These are phyloP conservation scores for Botrytis aclada DNA, from an alignment of 2,329 filamentous ascomycete species.

Conservation along the genomic window DNA sequence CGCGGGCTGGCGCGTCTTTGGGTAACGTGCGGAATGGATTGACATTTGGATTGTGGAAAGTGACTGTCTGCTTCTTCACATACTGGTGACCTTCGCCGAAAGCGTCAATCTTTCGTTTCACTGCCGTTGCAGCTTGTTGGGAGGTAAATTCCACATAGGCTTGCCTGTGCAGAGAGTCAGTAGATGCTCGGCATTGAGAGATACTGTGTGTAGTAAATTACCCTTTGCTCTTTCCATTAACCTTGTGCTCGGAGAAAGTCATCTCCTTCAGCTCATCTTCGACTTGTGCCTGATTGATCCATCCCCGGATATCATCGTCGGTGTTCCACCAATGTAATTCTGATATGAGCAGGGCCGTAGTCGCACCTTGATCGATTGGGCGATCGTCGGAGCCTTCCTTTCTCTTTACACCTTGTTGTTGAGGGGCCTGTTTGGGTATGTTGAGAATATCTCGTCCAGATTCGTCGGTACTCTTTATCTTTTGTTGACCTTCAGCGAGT, in stretches of 20 bases:
- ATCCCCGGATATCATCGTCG: slow-evolving; percentile 90
- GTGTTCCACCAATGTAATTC: slow-evolving; percentile 97
- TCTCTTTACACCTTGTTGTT: slow-evolving; percentile 57
- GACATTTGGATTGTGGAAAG: slow-evolving; percentile 70
- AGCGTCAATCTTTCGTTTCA: slow-evolving; percentile 77
- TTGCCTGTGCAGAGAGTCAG: slow-evolving; percentile 44
- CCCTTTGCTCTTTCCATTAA: slow-evolving; percentile 99
- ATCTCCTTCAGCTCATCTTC: slow-evolving; percentile 88
- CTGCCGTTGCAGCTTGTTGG: slow-evolving; percentile 78
- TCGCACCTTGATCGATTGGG: slow-evolving; percentile 57
- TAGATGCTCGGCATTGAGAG: background rate
- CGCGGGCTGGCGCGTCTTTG: slow-evolving; percentile 76
- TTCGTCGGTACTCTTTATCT: slow-evolving; percentile 44
- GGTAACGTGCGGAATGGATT: slow-evolving; percentile 92
- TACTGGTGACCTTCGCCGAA: slow-evolving; percentile 49
- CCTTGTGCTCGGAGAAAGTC: slow-evolving; percentile 97
- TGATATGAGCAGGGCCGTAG: slow-evolving; percentile 75
- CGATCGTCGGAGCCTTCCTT: slow-evolving; percentile 59
- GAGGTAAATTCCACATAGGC: slow-evolving; percentile 83
- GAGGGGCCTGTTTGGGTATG: slow-evolving; percentile 40
- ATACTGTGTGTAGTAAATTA: slow-evolving; percentile 46
- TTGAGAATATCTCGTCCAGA: slow-evolving; percentile 37
- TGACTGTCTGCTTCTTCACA: slow-evolving; percentile 65
- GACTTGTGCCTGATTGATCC: slow-evolving; percentile 73
- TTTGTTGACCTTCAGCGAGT: slow-evolving; percentile 40